Base-by-base conservation (phyloP, 148 eudicot species). In the Arbutus unedo region DNA sequence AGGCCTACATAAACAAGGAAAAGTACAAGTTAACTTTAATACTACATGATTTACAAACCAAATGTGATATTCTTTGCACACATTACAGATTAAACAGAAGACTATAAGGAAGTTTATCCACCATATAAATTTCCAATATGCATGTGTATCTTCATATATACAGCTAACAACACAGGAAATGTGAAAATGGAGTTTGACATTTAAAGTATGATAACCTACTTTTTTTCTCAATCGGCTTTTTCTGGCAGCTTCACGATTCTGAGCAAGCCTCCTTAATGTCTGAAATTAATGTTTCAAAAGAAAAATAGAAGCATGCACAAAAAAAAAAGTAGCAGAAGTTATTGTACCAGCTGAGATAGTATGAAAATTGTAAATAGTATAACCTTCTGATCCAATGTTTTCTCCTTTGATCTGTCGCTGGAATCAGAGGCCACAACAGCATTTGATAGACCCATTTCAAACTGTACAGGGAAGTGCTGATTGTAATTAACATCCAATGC, bases 171-270 rank as follows among this genome's bases (percentile, higher is more conserved):
- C 2, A 82, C 4, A 74, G 79, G 71, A 55, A 82, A 13, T 14
- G 56, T 13, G 74, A 31, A 11, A 4, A 79, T 2, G 53, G 45
- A 31, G 5, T 38, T 41, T 78, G 60, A 79, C 4, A 68, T 38
- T 59, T 57, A 38, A 59, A 79, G 31, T 3, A 23, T 50, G n/a
- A 81, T 6, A 71, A 87, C 85, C 57, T 85, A 86, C 98, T 88
- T 95, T 95, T 86, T 95, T 95, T 79, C 98, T 89, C 84, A 95
- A 82, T 77, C 98, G 88, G 81, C 98, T 95, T 89, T 95, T 95
- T 85, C 98, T 89, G 81, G 98, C 98, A 83, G 98, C 98, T 90
- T 94, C 99, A 56, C 99, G 95, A 85, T 96, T 96, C 85, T 96
- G 99, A 82, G 99, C 99, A 74, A 96, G 92, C 86, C 99, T 88